Conservation (phyloP, 73 alveolate species). For the Paramecium sexaurelia region DNA sequence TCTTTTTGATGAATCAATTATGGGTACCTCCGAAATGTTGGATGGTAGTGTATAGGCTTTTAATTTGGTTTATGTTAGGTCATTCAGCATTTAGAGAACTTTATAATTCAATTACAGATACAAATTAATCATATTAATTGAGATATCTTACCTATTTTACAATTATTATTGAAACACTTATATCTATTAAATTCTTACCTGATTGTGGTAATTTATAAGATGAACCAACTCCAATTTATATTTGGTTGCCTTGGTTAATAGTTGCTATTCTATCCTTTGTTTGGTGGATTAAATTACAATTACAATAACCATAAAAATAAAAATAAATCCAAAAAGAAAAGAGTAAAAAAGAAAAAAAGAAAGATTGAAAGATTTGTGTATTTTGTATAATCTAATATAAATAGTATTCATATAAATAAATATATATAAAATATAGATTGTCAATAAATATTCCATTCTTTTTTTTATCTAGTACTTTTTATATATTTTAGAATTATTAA, state of each 20-base stretch:
- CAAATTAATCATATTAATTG: slow-evolving; percentile 67
- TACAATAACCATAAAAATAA: background rate
- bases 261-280: background rate
- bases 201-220: slow-evolving; percentile 73
- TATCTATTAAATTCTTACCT: slow-evolving; percentile 73
- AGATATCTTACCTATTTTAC: slow-evolving; percentile 79
- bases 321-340: background rate
- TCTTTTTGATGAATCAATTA: slow-evolving; percentile 76
- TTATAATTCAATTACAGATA: slow-evolving; percentile 69
- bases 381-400: no score
- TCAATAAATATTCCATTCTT: no score
- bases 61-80: slow-evolving; percentile 80
- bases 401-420: no score
- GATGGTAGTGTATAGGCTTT: slow-evolving; percentile 73
- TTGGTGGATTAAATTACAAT: background rate
- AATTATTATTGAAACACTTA: slow-evolving; percentile 69
- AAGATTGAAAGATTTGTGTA: background rate
- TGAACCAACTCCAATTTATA: slow-evolving; percentile 60
- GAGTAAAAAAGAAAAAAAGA: background rate
- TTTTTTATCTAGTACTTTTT: no score
- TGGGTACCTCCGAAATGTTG: slow-evolving; percentile 81
- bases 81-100: slow-evolving; percentile 79
- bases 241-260: slow-evolving; percentile 52
- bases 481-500: no score
- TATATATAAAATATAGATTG: no score